phyloP scores from a whole-genome alignment of 2,329 filamentous ascomycete species.

The Colletotrichum spinosum region DNA sequence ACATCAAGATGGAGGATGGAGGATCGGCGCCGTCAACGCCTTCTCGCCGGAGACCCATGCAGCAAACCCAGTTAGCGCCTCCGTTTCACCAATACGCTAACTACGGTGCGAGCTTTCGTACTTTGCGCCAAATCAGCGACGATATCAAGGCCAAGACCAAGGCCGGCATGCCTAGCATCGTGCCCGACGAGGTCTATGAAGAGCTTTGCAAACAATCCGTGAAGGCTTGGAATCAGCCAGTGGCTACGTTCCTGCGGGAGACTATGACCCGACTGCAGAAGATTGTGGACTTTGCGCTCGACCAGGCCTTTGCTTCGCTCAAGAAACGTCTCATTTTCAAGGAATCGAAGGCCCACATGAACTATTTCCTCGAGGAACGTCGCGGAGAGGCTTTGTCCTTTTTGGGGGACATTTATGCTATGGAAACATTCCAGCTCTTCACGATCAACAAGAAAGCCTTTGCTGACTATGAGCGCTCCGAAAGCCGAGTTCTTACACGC shows the following conservation, averaged over 20 bases:
- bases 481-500: constrained; percentile 58
- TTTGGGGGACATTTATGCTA: constrained; percentile 59
- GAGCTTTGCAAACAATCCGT: constrained; percentile 68
- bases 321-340: constrained; percentile 63
- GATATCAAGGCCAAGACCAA: constrained; percentile 66
- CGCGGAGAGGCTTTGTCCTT: constrained; percentile 49
- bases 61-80: constrained; percentile 32
- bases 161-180: constrained; percentile 69
- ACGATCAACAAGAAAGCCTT: constrained; percentile 67
- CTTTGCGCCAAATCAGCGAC: constrained; percentile 62
- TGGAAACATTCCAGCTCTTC: constrained; percentile 67
- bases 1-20: constrained; percentile 53
- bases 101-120: constrained; percentile 55
- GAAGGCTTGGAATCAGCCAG: constrained; percentile 66
- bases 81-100: constrained; percentile 53
- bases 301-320: constrained; percentile 58
- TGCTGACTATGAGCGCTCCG: constrained; percentile 56
- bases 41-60: constrained; percentile 28
- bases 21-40: constrained; percentile 17
- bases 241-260: constrained; percentile 59
- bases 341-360: constrained; percentile 56
- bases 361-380: constrained; percentile 56
- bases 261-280: constrained; percentile 61
- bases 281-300: constrained; percentile 59
- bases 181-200: constrained; percentile 70